Base-by-base conservation (phyloP, 2,329 filamentous ascomycete species). In the Neonectria coccinea region DNA sequence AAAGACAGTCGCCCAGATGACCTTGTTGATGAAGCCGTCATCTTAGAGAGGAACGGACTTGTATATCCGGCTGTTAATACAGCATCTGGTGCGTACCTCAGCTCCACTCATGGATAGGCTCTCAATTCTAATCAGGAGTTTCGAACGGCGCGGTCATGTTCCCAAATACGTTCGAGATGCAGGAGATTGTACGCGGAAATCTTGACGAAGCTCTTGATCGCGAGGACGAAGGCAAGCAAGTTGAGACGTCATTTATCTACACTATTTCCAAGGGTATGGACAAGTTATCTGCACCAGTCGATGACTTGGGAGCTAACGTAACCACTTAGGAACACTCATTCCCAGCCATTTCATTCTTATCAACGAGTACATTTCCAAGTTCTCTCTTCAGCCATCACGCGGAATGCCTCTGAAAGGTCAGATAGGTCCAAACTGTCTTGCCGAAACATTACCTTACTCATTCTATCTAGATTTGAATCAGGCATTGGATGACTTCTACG, bases 111-210 rank as follows among this genome's bases (percentile, higher is more conserved):
- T n/a, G 16, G 10, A 16, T 9, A 25, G n/a, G 1, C 4, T n/a
- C 11, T 27, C 36, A 45, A 41, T 59, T 9, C 18, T 2, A 16
- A 48, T 44, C 27, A 31, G 29, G 10, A 69, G 67, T 56, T 8
- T 69, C 63, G 2, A 72, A 70, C 42, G 68, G 70, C 18, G 67
- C 64, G 2, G 33, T 62, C 33, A 68, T 70, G 68, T 69, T 58
- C n/a, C 70, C 70, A 5, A 70, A 72, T 44, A 70, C 70, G 2
- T 70, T 69, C n/a, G 61, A 53, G 48, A 64, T 66, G 65, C 68
- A 72, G 14, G 68, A 70, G 39, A 20, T 54, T 10, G 14, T 68
- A 2, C 65, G 70, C 4, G 44, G 29, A 44, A 63, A 66, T 47
- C 58, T 67, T 45, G 68, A 70, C 41, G 52, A 70, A 2, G 10